These are phyloP conservation scores for Wickerhamiella siamensis DNA, from an alignment of 805 yeast genomes.

Conservation along the genomic window DNA sequence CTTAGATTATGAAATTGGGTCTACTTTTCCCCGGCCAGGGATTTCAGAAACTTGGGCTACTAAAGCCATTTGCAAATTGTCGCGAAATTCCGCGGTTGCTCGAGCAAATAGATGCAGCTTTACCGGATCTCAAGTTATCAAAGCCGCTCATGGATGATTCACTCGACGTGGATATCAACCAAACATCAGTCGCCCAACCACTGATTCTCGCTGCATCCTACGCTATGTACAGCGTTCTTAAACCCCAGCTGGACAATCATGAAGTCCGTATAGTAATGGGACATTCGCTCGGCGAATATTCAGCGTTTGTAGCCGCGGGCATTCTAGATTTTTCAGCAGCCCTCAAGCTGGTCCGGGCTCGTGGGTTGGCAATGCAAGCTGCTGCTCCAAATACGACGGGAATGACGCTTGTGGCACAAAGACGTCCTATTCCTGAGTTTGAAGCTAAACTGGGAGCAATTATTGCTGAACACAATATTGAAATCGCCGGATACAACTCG, in stretches of 20 bases:
- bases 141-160: slow-evolving; percentile 10
- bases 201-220: slow-evolving; percentile 34
- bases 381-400: slow-evolving; percentile 26
- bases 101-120: slow-evolving; percentile 26
- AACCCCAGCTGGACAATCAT: neutral
- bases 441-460: slow-evolving; percentile 6
- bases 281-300: slow-evolving; percentile 39
- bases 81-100: slow-evolving; percentile 18
- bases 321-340: slow-evolving; percentile 26
- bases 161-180: slow-evolving; percentile 14
- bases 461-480: slow-evolving; percentile 14
- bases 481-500: slow-evolving; percentile 37
- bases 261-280: slow-evolving; percentile 26
- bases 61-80: slow-evolving; percentile 12
- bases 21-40: slow-evolving; percentile 27
- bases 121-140: slow-evolving; percentile 25
- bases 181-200: slow-evolving; percentile 40
- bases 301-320: slow-evolving; percentile 31
- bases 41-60: slow-evolving; percentile 23
- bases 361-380: slow-evolving; percentile 33
- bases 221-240: slow-evolving; percentile 20
- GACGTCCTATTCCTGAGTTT: slow-evolving; percentile 9
- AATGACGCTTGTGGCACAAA: slow-evolving; percentile 14
- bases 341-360: slow-evolving; percentile 30
- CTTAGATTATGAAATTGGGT: slow-evolving; percentile 3